These are phyloP conservation scores for Corylus americana DNA, from an alignment of 306 rosid species.

Conservation along the genomic window DNA sequence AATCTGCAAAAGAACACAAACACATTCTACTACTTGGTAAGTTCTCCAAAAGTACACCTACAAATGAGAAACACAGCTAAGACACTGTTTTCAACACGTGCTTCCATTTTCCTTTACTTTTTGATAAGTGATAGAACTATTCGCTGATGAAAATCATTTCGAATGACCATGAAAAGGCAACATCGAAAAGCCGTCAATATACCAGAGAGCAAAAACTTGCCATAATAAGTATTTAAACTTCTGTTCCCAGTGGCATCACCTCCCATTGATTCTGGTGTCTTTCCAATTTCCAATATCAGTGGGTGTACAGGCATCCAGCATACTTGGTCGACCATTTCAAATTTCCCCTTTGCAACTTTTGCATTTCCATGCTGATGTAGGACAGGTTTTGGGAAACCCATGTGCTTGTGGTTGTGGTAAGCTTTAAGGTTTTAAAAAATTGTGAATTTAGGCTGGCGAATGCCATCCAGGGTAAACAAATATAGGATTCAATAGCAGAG, in stretches of 20 bases:
- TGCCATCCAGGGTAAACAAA: not conserved
- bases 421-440: not conserved
- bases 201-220: not conserved
- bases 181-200: not conserved
- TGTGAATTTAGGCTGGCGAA: not conserved
- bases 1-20: conserved; percentile 40
- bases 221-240: no score
- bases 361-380: not conserved
- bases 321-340: no score
- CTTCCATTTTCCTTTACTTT: not conserved
- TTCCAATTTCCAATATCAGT: no score
- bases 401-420: not conserved
- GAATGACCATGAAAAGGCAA: not conserved
- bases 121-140: not conserved
- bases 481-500: not conserved
- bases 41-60: not conserved
- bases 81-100: not conserved
- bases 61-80: not conserved
- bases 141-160: not conserved
- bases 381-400: not conserved
- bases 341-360: no score
- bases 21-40: conserved; percentile 1
- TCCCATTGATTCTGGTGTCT: no score
- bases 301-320: not conserved
- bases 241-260: no score